Conservation (phyloP, 768 basidiomycete species). For the Tephrocybe sp. region DNA sequence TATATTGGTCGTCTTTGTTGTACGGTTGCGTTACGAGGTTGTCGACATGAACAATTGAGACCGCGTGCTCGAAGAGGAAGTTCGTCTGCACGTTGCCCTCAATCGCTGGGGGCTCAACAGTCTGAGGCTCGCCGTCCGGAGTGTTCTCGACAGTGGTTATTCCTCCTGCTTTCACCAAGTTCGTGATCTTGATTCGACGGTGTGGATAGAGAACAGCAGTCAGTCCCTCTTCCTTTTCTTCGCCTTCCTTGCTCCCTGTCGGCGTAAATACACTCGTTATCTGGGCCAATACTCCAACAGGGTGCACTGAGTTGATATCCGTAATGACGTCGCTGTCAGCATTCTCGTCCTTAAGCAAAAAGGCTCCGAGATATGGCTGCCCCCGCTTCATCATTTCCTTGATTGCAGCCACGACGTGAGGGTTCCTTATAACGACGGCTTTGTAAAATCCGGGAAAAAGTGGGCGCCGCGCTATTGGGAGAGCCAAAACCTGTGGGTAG, state of each 20-base stretch:
- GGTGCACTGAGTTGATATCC: slow-evolving; percentile 82
- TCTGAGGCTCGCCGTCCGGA: slow-evolving; percentile 42
- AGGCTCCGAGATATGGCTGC: slow-evolving; percentile 95
- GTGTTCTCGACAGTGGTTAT: slow-evolving; percentile 34
- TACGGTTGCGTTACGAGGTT: slow-evolving; percentile 81
- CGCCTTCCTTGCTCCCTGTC: slow-evolving; percentile 42
- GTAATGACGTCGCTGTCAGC: slow-evolving; percentile 92
- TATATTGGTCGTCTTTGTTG: slow-evolving; percentile 91
- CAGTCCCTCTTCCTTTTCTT: slow-evolving; percentile 81
- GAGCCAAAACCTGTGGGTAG: slow-evolving; percentile 92
- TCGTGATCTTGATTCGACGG: slow-evolving; percentile 82
- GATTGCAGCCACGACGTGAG: slow-evolving; percentile 87
- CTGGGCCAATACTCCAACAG: slow-evolving; percentile 95
- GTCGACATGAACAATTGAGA: slow-evolving; percentile 87
- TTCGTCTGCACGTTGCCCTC: slow-evolving; percentile 73
- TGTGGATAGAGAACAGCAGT: slow-evolving; percentile 95
- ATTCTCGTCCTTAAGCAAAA: slow-evolving; percentile 92
- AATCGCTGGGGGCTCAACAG: slow-evolving; percentile 42
- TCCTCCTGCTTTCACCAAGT: slow-evolving; percentile 71
- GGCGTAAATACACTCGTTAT: slow-evolving; percentile 90
- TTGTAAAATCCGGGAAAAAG: slow-evolving; percentile 99
- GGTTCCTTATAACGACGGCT: slow-evolving; percentile 91
- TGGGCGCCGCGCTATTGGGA: slow-evolving; percentile 92
- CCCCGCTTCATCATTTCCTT: slow-evolving; percentile 97
- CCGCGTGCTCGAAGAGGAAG: slow-evolving; percentile 75